Conservation (phyloP, 1,284 basidiomycete species). For the Microbotryum scabiosae region DNA sequence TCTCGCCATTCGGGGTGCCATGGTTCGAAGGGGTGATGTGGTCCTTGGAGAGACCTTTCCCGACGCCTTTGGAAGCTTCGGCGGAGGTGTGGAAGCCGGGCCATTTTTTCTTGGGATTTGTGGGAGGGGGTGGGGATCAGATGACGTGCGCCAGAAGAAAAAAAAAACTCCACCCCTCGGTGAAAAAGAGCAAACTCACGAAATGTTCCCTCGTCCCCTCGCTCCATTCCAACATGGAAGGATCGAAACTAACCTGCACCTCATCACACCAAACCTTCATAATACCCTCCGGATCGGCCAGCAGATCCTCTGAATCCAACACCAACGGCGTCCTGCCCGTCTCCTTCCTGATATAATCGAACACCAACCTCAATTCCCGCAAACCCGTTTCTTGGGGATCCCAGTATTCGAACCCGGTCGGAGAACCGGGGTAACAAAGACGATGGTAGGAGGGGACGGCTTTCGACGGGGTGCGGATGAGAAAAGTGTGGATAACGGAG, state of each 20-base stretch:
- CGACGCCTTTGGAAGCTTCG: slow-evolving; percentile 29
- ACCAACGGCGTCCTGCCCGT: slow-evolving; percentile 27
- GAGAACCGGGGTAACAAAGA: slow-evolving; percentile 29
- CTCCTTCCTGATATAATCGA: slow-evolving; percentile 25
- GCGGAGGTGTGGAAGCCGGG: slow-evolving; percentile 24
- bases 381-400: slow-evolving; percentile 32
- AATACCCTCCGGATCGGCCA: slow-evolving; percentile 21
- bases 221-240: slow-evolving; percentile 33
- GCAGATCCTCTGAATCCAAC: slow-evolving; percentile 28
- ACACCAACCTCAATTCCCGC: slow-evolving; percentile 26
- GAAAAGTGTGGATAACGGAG: slow-evolving; percentile 64
- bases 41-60: slow-evolving; percentile 6
- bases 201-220: slow-evolving; percentile 32
- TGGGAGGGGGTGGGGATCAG: background rate
- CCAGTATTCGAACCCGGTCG: slow-evolving; percentile 34
- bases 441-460: slow-evolving; percentile 38
- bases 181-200: slow-evolving; percentile 7
- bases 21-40: slow-evolving; percentile 1
- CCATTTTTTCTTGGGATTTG: background rate
- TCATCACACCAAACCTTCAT: slow-evolving; percentile 30
- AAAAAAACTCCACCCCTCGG: background rate
- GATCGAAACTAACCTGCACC: slow-evolving; percentile 27
- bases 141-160: no score
- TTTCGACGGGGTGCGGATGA: slow-evolving; percentile 54
- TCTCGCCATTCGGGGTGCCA: slow-evolving; percentile 1